Percentiles rank a stretch among this genome's conserved stretches.
Conservation (phyloP, 768 basidiomycete species). For the Pleurotus pulmonarius region DNA sequence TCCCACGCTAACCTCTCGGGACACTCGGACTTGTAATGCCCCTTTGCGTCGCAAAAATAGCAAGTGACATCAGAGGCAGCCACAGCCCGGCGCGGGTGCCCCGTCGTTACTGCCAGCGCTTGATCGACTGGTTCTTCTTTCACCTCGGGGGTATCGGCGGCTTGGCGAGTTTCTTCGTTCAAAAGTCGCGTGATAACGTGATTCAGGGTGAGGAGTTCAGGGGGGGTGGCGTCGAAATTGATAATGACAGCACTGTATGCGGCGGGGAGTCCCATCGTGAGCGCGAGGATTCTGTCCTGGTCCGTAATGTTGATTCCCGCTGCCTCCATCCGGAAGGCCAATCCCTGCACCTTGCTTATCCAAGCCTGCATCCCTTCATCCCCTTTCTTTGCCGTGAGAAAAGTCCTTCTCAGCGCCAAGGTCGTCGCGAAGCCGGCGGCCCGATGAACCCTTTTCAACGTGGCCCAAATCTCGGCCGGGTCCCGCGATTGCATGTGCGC, state of each 20-base stretch:
- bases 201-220: constrained; percentile 20
- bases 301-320: constrained; percentile 17
- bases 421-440: constrained; percentile 21
- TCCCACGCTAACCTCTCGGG: constrained; percentile 9
- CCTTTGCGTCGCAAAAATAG: constrained; percentile 21
- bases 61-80: constrained; percentile 16
- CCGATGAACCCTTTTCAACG: constrained; percentile 16
- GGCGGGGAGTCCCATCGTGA: constrained; percentile 22
- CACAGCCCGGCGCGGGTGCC: too few relatives aligned
- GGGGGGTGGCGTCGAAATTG: constrained; percentile 22
- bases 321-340: constrained; percentile 18
- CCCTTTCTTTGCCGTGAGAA: constrained; percentile 20
- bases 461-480: constrained; percentile 20
- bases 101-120: neutral
- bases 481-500: constrained; percentile 19
- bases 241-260: constrained; percentile 25
- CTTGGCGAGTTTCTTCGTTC: constrained; percentile 26
- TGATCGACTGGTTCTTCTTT: neutral
- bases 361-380: constrained; percentile 20
- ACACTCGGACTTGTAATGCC: constrained; percentile 18
- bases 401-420: constrained; percentile 18
- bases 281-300: constrained; percentile 21
- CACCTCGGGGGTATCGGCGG: neutral
- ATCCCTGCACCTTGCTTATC: constrained; percentile 17
- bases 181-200: constrained; percentile 23